These are phyloP conservation scores for Yamadazyma siamensis DNA, from an alignment of 1,139 yeast species.

Conservation along the genomic window DNA sequence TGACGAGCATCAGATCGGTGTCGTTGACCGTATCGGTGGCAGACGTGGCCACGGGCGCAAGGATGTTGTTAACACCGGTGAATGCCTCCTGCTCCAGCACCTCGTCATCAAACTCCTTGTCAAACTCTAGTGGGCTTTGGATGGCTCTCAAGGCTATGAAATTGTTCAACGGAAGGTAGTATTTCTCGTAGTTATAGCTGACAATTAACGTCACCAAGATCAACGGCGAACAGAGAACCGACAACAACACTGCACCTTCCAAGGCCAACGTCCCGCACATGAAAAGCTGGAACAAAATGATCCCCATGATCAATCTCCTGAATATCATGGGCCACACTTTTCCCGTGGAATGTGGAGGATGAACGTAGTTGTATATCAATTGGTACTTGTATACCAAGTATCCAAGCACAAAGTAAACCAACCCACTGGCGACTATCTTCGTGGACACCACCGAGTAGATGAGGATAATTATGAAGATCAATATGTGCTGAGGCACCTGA, in stretches of 20 bases:
- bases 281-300: conserved; percentile 58
- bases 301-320: conserved; percentile 58
- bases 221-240: conserved; percentile 51
- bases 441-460: conserved; percentile 68
- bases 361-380: conserved; percentile 62
- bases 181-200: conserved; percentile 55
- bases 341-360: conserved; percentile 71
- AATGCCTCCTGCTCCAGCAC: conserved; percentile 13
- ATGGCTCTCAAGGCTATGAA: conserved; percentile 66
- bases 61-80: conserved; percentile 1
- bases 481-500: conserved; percentile 61
- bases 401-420: conserved; percentile 58
- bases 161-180: conserved; percentile 55
- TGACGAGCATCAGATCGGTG: conserved; percentile 22
- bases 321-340: conserved; percentile 71
- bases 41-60: conserved; percentile 1
- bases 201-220: conserved; percentile 48
- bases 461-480: conserved; percentile 59
- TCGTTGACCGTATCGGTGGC: conserved; percentile 19
- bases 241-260: conserved; percentile 55
- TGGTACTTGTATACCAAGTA: conserved; percentile 67
- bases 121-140: conserved; percentile 41
- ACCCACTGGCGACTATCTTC: conserved; percentile 60
- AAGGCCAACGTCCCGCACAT: conserved; percentile 70
- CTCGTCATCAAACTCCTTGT: conserved; percentile 42